A percentile compares a stretch with the other conserved stretches of the same genome.
Evolutionary conservation across 176 grass and related monocot species (phyloP).

Genomic region (Alopecurus myosuroides): DNA sequence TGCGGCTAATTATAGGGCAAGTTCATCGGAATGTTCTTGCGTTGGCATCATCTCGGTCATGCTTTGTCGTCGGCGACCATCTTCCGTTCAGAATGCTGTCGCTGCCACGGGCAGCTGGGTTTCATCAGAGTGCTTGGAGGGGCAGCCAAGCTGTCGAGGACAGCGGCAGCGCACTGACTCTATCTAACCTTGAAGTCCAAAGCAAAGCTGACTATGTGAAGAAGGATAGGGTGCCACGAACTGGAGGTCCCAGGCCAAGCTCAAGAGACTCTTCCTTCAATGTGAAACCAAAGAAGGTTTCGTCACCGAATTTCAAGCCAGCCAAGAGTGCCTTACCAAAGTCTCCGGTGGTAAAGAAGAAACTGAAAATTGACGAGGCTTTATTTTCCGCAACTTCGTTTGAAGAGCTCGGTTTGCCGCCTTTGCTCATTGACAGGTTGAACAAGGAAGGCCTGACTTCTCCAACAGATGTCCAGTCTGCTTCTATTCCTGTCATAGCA

Average conservation of each 20-base stretch:
- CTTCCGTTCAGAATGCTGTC: conserved; percentile 46
- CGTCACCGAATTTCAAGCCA: conserved; percentile 14
- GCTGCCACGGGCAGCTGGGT: conserved; percentile 23
- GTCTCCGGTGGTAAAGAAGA: conserved; percentile 25
- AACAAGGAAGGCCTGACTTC: conserved; percentile 58
- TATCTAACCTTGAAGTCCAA: conserved; percentile 59
- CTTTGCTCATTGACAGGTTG: conserved; percentile 57
- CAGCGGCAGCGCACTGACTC: conserved; percentile 27
- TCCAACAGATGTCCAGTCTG: conserved; percentile 86
- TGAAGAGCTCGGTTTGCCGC: conserved; percentile 69
- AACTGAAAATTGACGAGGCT: conserved; percentile 69
- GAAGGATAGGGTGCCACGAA: conserved; percentile 37
- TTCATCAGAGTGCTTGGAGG: conserved; percentile 38
- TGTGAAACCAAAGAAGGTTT: conserved; percentile 41
- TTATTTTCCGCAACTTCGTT: conserved; percentile 85
- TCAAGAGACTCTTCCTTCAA: conserved; percentile 29
- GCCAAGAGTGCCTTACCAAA: conserved; percentile 25
- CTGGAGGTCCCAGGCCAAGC: conserved; percentile 23
- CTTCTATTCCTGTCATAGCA: conserved; percentile 74
- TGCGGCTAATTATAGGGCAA: conserved; percentile 50
- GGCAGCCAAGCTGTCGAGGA: conserved; percentile 24
- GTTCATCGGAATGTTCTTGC: conserved; percentile 65
- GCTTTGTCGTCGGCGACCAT: conserved; percentile 45
- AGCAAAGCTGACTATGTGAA: conserved; percentile 37
- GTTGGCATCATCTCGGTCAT: conserved; percentile 58